Base-by-base conservation (phyloP, 2,329 filamentous ascomycete genomes). In the Rutstroemia sydowiana region DNA sequence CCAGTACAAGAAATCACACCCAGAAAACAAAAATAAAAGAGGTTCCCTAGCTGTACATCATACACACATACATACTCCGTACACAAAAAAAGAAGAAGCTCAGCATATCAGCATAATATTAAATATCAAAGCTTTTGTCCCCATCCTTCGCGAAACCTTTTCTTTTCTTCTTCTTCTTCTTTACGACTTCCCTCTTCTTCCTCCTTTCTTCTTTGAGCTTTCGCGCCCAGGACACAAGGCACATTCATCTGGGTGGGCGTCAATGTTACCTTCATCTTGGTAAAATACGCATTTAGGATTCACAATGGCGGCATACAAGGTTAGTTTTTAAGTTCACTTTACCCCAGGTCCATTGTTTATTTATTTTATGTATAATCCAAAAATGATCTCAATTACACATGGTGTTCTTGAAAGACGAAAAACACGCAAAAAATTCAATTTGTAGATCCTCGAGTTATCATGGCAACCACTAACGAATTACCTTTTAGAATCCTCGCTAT, bases 221-320 rank as follows among this genome's bases (percentile, higher is more conserved):
- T n/a, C n/a, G n/a, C n/a, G n/a, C n/a, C n/a, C 6, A 32, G 30
- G 30, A 13, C 7, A 13, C 7, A 13, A 32, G 13, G 30, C 3
- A 26, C 36, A 2, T 48, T 21, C 16, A 16, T 23, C 13, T 31
- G 18, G 30, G 41, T 21, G 32, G 41, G 48, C 48, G 48, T 51
- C 48, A 51, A 51, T 51, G 48, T 51, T 43, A 45, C 23, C 41
- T 32, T 20, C 16, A 41, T 21, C 10, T 41, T 41, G 45, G 41
- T 8, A 45, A 18, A 3, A 39, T 30, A 21, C 48, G 23, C 43
- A 45, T 21, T 28, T 37, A 36, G 45, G 26, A n/a, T 28, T 50
- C 26, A 42, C 41, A 50, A 51, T 51, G 48, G 41, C 42, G 48
- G 23, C 41, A n/a, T 51, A 45, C 48, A 51, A 30, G 48, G 48